Base-by-base conservation (phyloP, 805 yeast genomes). In the Barnettozyma populi region DNA sequence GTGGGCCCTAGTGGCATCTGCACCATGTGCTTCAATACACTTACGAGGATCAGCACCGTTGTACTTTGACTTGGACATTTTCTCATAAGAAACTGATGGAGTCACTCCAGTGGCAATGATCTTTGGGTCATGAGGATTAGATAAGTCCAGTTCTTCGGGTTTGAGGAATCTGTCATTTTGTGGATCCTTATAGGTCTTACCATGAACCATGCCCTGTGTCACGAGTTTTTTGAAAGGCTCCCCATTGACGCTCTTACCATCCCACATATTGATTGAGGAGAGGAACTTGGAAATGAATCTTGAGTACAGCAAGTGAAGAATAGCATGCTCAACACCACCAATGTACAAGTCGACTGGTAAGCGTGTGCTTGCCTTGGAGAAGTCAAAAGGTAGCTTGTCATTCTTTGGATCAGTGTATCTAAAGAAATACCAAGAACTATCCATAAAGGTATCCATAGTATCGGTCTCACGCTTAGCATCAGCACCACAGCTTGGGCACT, bases 181-280 rank as follows among this genome's bases (percentile, higher is more conserved):
- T 3, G 96, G 94, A 54, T 90, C 84, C 7, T 72, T 70, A 56
- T 63, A 86, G 0, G 99, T 94, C 59, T 79, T 81, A 3, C 97
- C 98, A 52, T 92, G 97, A 4, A 94, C 99, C 99, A 94, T 94
- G 16, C 99, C 99, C 64, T 92, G 98, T 2, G 97, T 90, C 2
- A 92, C 82, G 32, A 94, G 71, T 50, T 76, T 77, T 48, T 70
- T 75, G 60, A 94, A 80, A 2, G 99, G 99, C 61, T 94, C 99
- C 21, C 87, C 89, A 4, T 68, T 67, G 42, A 70, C 54, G 2
- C 64, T 62, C 2, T 71, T 63, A 7, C 89, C 89, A 45, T 76
- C 71, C 90, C 95, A 89, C 52, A 75, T 59, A 2, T 89, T 90
- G 31, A 74, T 73, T 21, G 79, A 75, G 13, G 78, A 76, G 32